Conservation (phyloP, 164 flowering plant species). For the Stephania yunnanensis region DNA sequence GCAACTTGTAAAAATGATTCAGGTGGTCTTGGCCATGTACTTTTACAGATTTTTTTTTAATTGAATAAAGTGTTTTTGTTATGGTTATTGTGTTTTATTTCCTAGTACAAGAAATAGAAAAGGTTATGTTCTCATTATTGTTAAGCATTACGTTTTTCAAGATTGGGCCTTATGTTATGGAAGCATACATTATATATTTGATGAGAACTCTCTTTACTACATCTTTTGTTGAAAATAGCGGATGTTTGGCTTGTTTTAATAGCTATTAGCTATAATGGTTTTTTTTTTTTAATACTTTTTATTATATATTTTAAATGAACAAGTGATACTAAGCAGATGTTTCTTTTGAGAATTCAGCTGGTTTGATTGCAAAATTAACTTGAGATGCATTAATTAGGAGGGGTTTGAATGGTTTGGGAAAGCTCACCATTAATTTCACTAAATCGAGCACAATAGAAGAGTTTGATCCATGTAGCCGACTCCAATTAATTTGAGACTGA, state of each 20-base stretch:
- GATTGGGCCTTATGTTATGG: neutral
- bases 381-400: too few relatives aligned
- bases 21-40: constrained; percentile 23
- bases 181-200: neutral
- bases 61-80: neutral
- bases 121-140: neutral
- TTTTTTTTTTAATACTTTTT: neutral
- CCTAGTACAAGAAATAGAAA: neutral
- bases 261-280: neutral
- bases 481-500: too few relatives aligned
- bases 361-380: too few relatives aligned
- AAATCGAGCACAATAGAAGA: too few relatives aligned
- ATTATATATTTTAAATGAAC: neutral
- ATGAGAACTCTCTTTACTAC: neutral
- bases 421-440: too few relatives aligned
- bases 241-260: neutral
- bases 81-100: neutral
- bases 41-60: neutral
- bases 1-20: constrained; percentile 66
- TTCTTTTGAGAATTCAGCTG: neutral
- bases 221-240: neutral
- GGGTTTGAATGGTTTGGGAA: too few relatives aligned
- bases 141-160: neutral
- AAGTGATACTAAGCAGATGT: neutral
- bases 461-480: too few relatives aligned